phyloP scores from a whole-genome alignment of 106 monocot species.

The Dioscorea dumetorum region DNA sequence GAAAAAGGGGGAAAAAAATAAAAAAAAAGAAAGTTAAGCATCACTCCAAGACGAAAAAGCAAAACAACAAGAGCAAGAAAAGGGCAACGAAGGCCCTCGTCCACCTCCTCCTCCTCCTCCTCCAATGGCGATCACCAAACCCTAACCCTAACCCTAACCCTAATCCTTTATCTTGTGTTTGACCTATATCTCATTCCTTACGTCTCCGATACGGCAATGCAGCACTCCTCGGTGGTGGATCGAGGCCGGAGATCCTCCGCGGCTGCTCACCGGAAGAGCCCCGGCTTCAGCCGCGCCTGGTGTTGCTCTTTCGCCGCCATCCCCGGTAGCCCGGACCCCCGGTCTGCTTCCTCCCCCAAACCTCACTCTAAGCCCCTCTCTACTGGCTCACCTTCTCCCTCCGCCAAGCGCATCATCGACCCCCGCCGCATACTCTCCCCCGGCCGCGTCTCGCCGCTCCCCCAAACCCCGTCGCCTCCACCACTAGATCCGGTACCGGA shows the following conservation, averaged over 20 bases:
- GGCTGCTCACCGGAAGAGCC: too few relatives aligned
- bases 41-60: neutral
- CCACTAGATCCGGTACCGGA: neutral
- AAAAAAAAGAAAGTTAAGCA: too few relatives aligned
- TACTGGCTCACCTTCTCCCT: constrained; percentile 56
- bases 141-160: neutral
- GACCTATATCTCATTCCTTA: too few relatives aligned
- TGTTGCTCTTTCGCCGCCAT: constrained; percentile 22
- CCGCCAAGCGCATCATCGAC: constrained; percentile 41
- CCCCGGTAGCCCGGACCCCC: constrained; percentile 19
- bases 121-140: neutral
- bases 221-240: too few relatives aligned
- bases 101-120: neutral
- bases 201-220: too few relatives aligned
- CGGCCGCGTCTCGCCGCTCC: constrained; percentile 64
- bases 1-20: too few relatives aligned
- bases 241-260: too few relatives aligned
- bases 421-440: constrained; percentile 83
- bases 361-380: neutral
- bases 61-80: neutral
- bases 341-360: neutral
- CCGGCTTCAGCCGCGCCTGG: constrained; percentile 9
- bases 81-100: neutral
- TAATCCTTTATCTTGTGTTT: neutral
- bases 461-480: neutral